Evolutionary conservation across 345 rosid genomes (phyloP).

Genomic region (Populus ilicifolia): DNA sequence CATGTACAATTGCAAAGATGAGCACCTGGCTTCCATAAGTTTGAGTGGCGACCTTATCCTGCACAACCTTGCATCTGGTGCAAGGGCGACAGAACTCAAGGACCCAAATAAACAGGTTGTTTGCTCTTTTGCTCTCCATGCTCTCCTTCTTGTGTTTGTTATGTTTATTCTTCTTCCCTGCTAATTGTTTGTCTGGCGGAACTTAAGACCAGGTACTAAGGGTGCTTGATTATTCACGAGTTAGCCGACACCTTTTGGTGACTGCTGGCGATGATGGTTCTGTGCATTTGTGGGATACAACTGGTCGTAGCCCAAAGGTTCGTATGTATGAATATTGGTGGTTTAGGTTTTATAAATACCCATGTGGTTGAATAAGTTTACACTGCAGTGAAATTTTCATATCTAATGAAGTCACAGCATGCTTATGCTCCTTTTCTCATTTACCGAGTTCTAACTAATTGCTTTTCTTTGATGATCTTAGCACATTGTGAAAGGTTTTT

Average conservation of each 20-base stretch:
- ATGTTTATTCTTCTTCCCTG: conserved; percentile 20
- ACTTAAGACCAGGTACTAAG: conserved; percentile 91
- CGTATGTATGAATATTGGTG: background rate
- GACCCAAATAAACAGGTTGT: conserved; percentile 93
- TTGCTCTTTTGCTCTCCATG: conserved; percentile 29
- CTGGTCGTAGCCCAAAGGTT: conserved; percentile 93
- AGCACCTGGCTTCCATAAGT: conserved; percentile 94
- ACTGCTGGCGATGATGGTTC: conserved; percentile 99
- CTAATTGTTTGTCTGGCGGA: conserved; percentile 41
- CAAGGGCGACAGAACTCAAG: conserved; percentile 82
- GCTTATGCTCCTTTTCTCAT: conserved; percentile 1
- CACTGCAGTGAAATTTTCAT: background rate
- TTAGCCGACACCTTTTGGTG: conserved; percentile 83
- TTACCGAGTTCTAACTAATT: background rate
- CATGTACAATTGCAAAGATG: conserved; percentile 95
- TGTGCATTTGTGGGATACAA: conserved; percentile 90
- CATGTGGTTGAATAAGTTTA: background rate
- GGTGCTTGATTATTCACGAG: conserved; percentile 94
- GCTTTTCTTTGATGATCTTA: background rate
- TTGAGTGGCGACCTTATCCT: conserved; percentile 82
- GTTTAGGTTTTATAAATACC: background rate
- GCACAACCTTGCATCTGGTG: conserved; percentile 93
- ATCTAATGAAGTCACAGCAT: background rate
- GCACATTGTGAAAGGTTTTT: background rate
- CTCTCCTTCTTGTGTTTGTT: conserved; percentile 14